Base-by-base conservation (phyloP, 169 alveolate genomes). In the Amoebophrya sp. region DNA sequence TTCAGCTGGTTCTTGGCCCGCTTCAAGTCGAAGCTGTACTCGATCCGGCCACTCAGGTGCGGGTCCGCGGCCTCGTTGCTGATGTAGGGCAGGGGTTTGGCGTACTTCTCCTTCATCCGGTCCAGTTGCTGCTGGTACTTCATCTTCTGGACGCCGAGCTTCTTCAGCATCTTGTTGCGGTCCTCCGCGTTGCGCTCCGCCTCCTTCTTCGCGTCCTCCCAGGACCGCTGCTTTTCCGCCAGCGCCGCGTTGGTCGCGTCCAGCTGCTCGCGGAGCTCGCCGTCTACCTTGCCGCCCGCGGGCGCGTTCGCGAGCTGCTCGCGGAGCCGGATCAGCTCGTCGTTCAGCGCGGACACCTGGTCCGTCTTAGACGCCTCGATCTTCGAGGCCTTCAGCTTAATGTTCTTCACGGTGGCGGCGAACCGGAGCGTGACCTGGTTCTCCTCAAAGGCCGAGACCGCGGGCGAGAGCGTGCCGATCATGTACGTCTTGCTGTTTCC, bases 401-500 rank as follows among this genome's bases (percentile, higher is more conserved):
- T 93, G 54, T 83, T 91, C 40, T 93, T 93, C 40, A 93, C 94
- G 23, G 94, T 91, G 77, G 93, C 66, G 18, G 94, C 94, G 89
- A 93, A 93, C 39, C 91, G 89, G 66, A 92, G 55, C n/a, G 92
- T 90, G 88, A 77, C 92, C 40, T 88, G 83, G 90, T 35, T 94
- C 92, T 95, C 97, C 66, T 96, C 97, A 92, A 92, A 96, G 77
- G 95, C 94, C 23, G 94, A 93, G 47, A 93, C 90, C 40, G 98
- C 97, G 18, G 98, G 97, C 53, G 95, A 92, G 77, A 96, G 91
- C 77, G 96, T 96, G 89, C 97, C 96, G 40, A 96, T 94, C 96
- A 96, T 96, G 91, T 96, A 94, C 29, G 98, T 96, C 90, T 95
- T 95, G 66, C 96, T 91, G 94, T 95, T 96, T 39, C 98, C 97